Evolutionary conservation across 2,329 filamentous ascomycete species (phyloP).

Genomic region (Mycosphaerella sp.): DNA sequence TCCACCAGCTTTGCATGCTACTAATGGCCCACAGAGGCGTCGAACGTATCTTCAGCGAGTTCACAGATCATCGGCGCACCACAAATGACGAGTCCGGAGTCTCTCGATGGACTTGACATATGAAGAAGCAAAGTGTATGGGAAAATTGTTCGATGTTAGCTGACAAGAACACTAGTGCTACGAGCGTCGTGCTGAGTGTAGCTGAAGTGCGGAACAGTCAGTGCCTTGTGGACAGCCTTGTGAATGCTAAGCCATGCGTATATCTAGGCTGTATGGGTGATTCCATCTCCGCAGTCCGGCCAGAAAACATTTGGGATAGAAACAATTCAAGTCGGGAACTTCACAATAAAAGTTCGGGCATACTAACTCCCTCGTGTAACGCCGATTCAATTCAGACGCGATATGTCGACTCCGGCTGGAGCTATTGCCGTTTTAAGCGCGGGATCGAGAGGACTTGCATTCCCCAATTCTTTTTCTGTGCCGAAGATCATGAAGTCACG

Average conservation of each 20-base stretch:
- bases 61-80: background rate
- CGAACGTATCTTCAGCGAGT: too few relatives aligned
- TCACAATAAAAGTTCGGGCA: too few relatives aligned
- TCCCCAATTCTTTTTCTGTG: slow-evolving; percentile 11
- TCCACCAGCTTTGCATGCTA: background rate
- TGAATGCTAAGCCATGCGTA: background rate
- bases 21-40: background rate
- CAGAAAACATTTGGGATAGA: too few relatives aligned
- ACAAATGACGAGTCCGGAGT: background rate
- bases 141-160: background rate
- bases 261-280: background rate
- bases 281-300: too few relatives aligned
- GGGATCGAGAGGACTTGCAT: slow-evolving; percentile 14
- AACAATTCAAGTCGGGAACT: background rate
- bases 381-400: background rate
- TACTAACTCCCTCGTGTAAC: background rate
- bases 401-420: background rate
- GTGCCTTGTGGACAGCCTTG: background rate
- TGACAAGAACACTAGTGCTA: background rate
- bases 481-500: slow-evolving; percentile 9
- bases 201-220: background rate
- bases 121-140: background rate
- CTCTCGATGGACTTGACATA: background rate
- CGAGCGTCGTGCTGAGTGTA: background rate
- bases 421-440: slow-evolving; percentile 14